A percentile compares a stretch with the other conserved stretches of the same genome.
These are phyloP conservation scores for Penicillium paneum DNA, from an alignment of 2,329 filamentous ascomycete species.

Conservation along the genomic window DNA sequence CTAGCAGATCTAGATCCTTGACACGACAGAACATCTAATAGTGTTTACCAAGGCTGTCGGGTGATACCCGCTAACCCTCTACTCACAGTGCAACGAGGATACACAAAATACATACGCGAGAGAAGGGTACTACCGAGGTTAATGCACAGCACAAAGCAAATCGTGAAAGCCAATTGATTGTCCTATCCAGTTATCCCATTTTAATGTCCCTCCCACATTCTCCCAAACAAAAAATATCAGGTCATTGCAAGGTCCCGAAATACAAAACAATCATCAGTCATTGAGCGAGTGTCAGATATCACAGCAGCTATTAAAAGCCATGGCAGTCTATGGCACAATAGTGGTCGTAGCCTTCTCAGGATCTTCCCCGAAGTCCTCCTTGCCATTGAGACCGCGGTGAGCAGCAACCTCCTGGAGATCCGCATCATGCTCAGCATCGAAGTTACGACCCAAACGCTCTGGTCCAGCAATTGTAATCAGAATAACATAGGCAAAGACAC, in stretches of 20 bases:
- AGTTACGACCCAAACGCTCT: conserved; percentile 46
- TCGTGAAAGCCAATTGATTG: not conserved
- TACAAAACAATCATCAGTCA: not conserved
- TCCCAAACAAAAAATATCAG: not conserved
- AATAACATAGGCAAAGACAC: conserved; percentile 66
- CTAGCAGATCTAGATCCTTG: conserved; percentile 21
- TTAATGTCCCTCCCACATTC: not conserved
- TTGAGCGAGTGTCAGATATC: not conserved
- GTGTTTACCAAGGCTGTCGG: not conserved
- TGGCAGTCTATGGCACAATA: not conserved
- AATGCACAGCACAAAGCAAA: not conserved
- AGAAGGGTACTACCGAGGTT: not conserved
- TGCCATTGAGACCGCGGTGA: conserved; percentile 23
- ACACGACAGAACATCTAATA: not conserved
- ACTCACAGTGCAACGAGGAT: not conserved
- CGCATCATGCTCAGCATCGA: conserved; percentile 48
- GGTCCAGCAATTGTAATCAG: conserved; percentile 49
- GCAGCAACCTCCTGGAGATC: conserved; percentile 47
- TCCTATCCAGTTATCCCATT: not conserved
- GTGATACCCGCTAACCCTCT: not conserved
- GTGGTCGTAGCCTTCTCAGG: conserved; percentile 28
- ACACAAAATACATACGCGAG: not conserved
- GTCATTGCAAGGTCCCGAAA: not conserved
- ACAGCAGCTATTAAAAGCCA: not conserved
- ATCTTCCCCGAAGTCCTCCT: conserved; percentile 20